Percentiles rank a stretch among this genome's conserved stretches.
Evolutionary conservation across 2,329 filamentous ascomycete genomes (phyloP).

Genomic region (Talaromyces sp.): DNA sequence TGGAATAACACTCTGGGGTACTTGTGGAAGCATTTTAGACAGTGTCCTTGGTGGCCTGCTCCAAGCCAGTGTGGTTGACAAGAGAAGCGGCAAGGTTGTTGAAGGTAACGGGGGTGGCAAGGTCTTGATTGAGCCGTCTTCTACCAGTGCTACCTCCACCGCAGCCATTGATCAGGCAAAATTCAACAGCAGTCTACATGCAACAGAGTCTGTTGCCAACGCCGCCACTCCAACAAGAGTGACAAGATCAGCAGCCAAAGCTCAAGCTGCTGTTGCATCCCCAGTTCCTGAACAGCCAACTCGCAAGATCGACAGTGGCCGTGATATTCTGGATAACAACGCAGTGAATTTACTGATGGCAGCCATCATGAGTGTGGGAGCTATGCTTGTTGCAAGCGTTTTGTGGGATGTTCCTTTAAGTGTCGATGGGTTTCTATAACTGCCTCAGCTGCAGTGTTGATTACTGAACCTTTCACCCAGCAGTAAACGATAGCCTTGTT

Average conservation of each 20-base stretch:
- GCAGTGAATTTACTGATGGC: conserved; percentile 94
- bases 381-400: conserved; percentile 54
- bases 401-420: conserved; percentile 23
- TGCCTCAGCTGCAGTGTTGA: not conserved
- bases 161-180: conserved; percentile 13
- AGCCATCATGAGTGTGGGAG: conserved; percentile 67
- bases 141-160: conserved; percentile 17
- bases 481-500: not conserved
- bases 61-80: conserved; percentile 81
- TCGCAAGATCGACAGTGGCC: conserved; percentile 59
- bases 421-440: not conserved
- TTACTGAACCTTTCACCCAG: not conserved
- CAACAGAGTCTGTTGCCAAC: conserved; percentile 23
- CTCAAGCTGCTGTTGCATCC: conserved; percentile 6
- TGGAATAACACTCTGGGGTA: conserved; percentile 64
- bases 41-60: conserved; percentile 79
- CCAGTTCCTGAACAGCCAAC: conserved; percentile 45
- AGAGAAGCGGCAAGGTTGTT: conserved; percentile 76
- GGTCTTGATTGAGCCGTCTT: conserved; percentile 39
- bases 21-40: conserved; percentile 76
- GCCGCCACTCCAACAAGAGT: conserved; percentile 16
- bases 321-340: conserved; percentile 85
- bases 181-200: conserved; percentile 19
- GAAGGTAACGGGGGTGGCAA: conserved; percentile 72
- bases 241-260: conserved; percentile 13